Evolutionary conservation across 2,329 filamentous ascomycete genomes (phyloP), one percentile per base, ranked within the genome.

Genomic region (Diaporthe australafricana): DNA sequence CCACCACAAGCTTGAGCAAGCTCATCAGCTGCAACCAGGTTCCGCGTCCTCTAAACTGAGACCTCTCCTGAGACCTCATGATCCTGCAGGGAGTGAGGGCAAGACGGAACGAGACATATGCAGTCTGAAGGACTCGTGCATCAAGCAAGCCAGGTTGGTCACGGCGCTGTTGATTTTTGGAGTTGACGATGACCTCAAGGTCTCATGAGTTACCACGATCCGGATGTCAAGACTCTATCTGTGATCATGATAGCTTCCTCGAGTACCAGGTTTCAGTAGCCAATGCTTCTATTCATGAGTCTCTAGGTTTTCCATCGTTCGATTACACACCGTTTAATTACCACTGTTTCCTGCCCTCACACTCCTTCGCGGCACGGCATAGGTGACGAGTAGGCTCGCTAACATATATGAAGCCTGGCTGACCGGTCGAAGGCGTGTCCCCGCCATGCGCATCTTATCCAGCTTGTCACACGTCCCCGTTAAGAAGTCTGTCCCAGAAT

Each of bases 301-400:
- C 25, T 47, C 25, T 62, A 62, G 57, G 57, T 25, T 62, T 22
- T 32, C 17, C 9, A 2, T 16, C 11, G 6, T 5, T 62, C 25
- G 3, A 22, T 20, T 11, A 45, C 40, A 12, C 16, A 30, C 12
- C 56, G n/a, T n/a, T n/a, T n/a, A 45, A 20, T 6, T 4, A 27
- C 4, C 9, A 14, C 25, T 17, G 1, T 32, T 9, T 32, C 20
- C 38, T 32, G 22, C 25, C 17, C n/a, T 14, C 17, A 7, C 40
- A 47, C 27, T 16, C 16, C 35, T 14, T 27, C 22, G 1, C 22
- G 56, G 11, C 56, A 42, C 22, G 16, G 7, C 5, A 35, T 35
- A 5, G 5, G 32, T 17, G 8, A 5, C 1, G 12, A 30, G 12
- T 1, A 0, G 7, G 22, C n/a, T n/a, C n/a, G n/a, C n/a, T n/a